Evolutionary conservation across 2,329 filamentous ascomycete species (phyloP).

Genomic region (Botrytis tulipae): DNA sequence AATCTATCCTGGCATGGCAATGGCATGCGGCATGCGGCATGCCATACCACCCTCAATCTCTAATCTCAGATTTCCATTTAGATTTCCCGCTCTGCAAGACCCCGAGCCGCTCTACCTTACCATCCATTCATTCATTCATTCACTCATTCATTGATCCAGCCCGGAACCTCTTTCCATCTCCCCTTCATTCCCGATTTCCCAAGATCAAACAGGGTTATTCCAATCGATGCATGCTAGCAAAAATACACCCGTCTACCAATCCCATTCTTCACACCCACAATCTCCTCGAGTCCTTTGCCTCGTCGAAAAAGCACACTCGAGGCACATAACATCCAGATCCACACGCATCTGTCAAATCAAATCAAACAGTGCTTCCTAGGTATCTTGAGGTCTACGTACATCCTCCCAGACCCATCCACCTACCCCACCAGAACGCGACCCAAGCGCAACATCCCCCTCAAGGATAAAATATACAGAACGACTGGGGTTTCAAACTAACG

Average conservation of each 20-base stretch:
- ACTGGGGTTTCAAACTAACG: not conserved
- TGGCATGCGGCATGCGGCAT: too few species aligned
- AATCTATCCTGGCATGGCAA: not conserved
- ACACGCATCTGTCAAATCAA: not conserved
- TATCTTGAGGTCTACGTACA: not conserved
- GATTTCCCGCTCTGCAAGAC: not conserved
- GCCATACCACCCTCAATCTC: not conserved
- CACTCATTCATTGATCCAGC: not conserved
- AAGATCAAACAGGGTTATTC: not conserved
- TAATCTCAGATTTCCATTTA: not conserved
- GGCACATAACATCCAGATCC: not conserved
- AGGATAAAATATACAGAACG: not conserved
- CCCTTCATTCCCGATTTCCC: not conserved
- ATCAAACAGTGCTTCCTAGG: not conserved
- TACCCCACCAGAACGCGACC: conserved; percentile 5
- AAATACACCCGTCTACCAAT: not conserved
- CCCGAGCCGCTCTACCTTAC: not conserved
- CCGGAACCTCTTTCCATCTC: not conserved
- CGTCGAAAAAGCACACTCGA: not conserved
- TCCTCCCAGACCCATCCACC: not conserved
- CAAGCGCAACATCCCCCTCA: not conserved
- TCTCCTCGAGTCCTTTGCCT: not conserved
- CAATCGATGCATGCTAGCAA: not conserved
- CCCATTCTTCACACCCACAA: not conserved
- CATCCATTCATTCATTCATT: too few species aligned